A percentile compares a stretch with the other conserved stretches of the same genome.
These are phyloP conservation scores for Aspergillus sp. DNA, from an alignment of 2,329 filamentous ascomycete genomes.

Conservation along the genomic window DNA sequence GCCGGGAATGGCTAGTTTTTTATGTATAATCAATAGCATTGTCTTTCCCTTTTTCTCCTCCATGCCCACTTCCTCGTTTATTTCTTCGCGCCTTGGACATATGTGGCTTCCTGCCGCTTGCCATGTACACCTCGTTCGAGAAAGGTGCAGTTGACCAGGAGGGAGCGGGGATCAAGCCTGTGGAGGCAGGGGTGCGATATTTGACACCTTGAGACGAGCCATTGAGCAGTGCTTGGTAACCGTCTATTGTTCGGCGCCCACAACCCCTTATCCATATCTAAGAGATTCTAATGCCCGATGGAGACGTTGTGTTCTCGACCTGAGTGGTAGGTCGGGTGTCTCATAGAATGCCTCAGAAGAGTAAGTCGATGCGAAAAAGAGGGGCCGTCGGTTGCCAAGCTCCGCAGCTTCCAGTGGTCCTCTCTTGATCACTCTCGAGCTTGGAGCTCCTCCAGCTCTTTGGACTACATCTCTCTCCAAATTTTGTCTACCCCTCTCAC, in stretches of 20 bases:
- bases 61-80: neutral
- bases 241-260: neutral
- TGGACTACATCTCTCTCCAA: neutral
- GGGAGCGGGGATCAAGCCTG: neutral
- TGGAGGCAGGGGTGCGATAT: neutral
- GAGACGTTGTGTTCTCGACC: neutral
- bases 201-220: neutral
- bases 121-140: neutral
- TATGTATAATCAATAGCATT: conserved; percentile 20
- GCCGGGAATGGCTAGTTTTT: conserved; percentile 7
- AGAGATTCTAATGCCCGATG: too few species aligned
- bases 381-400: conserved; percentile 11
- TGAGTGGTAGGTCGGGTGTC: neutral
- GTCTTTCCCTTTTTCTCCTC: neutral
- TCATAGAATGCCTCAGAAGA: conserved; percentile 24
- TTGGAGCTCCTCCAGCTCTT: neutral
- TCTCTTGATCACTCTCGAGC: neutral
- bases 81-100: neutral
- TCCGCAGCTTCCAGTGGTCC: conserved; percentile 3
- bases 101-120: neutral
- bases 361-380: conserved; percentile 34
- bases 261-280: neutral
- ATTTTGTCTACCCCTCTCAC: neutral
- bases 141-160: neutral
- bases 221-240: neutral